These are phyloP conservation scores for Nectriaceae sp. DNA, from an alignment of 2,329 filamentous ascomycete species.

Conservation along the genomic window DNA sequence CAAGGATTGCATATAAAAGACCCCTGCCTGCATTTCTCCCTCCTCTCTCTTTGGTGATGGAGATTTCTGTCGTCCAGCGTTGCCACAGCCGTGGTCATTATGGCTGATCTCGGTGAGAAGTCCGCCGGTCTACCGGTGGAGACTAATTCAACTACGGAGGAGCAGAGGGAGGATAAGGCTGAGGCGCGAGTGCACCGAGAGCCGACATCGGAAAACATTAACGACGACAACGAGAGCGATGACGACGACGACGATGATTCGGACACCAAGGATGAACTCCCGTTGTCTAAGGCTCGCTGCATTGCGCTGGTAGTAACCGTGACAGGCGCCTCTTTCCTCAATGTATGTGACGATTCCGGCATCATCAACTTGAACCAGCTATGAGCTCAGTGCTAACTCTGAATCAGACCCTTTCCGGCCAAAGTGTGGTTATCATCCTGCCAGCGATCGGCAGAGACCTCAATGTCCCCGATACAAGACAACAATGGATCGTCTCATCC, in stretches of 20 bases:
- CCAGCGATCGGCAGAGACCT: slow-evolving; percentile 61
- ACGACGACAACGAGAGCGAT: neutral
- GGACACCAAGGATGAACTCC: slow-evolving; percentile 28
- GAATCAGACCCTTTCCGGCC: slow-evolving; percentile 29
- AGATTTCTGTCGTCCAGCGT: too few relatives aligned
- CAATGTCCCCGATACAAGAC: slow-evolving; percentile 56
- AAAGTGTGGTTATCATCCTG: slow-evolving; percentile 39
- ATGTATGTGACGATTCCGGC: slow-evolving; percentile 37
- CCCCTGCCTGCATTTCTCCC: too few relatives aligned
- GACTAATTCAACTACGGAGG: neutral
- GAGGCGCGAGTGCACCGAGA: neutral
- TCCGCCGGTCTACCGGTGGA: neutral
- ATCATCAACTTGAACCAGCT: neutral
- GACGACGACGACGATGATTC: slow-evolving; percentile 16
- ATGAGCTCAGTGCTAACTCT: neutral
- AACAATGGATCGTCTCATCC: slow-evolving; percentile 68
- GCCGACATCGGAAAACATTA: neutral
- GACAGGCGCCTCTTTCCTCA: slow-evolving; percentile 57
- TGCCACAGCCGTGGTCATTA: too few relatives aligned
- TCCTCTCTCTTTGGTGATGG: too few relatives aligned
- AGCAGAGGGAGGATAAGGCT: neutral
- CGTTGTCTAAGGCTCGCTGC: slow-evolving; percentile 51
- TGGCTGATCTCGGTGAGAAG: neutral
- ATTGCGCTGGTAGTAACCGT: slow-evolving; percentile 57
- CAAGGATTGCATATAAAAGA: too few relatives aligned